Evolutionary conservation across 2,329 filamentous ascomycete genomes (phyloP).

Genomic region (Sporothrix mexicana): DNA sequence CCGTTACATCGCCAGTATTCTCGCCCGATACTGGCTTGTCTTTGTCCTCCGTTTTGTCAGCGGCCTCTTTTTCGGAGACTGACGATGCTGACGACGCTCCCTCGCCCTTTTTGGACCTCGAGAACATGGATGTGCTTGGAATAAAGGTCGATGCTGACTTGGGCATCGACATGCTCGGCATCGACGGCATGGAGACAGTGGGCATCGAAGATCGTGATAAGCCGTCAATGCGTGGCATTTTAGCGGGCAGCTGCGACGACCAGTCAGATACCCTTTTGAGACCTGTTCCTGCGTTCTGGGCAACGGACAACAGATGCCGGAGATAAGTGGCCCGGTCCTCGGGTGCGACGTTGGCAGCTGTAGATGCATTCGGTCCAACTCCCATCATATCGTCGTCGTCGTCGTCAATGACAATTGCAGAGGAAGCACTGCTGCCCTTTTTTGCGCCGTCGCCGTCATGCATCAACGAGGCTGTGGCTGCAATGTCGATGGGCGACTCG

Average conservation of each 20-base stretch:
- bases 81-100: slow-evolving; percentile 13
- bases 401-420: slow-evolving; percentile 37
- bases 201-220: slow-evolving; percentile 44
- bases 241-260: slow-evolving; percentile 53
- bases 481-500: slow-evolving; percentile 60
- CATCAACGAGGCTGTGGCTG: slow-evolving; percentile 55
- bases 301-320: slow-evolving; percentile 56
- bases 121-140: slow-evolving; percentile 12
- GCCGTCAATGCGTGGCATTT: slow-evolving; percentile 48
- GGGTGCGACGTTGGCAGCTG: slow-evolving; percentile 21
- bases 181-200: slow-evolving; percentile 40
- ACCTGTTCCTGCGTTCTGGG: slow-evolving; percentile 55
- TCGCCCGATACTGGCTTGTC: slow-evolving; percentile 13
- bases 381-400: slow-evolving; percentile 46
- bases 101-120: slow-evolving; percentile 11
- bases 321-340: slow-evolving; percentile 52
- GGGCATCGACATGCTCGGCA: slow-evolving; percentile 40
- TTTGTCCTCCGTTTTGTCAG: background rate
- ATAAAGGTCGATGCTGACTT: slow-evolving; percentile 25
- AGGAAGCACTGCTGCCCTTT: background rate
- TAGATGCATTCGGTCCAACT: slow-evolving; percentile 32
- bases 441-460: background rate
- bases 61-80: background rate
- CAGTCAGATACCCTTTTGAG: slow-evolving; percentile 43
- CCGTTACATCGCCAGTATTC: background rate